Evolutionary conservation across 768 basidiomycete genomes (phyloP), one percentile per base, ranked within the genome.

Genomic region (Lentinula sp.): DNA sequence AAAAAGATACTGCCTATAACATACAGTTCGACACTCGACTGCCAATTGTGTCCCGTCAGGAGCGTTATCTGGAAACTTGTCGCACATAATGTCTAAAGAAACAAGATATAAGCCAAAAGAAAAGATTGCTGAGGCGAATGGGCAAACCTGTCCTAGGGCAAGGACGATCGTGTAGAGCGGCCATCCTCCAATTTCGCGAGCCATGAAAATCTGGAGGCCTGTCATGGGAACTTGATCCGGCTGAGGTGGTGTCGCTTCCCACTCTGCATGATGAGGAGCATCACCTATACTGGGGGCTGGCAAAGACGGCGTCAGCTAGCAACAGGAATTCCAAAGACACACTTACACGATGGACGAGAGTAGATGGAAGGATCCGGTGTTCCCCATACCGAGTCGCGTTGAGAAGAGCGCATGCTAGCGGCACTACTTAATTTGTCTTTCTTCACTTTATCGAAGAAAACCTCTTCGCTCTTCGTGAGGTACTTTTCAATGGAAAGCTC

Each of bases 31-130:
- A 91, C 63, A 66, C 89, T 79, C 63, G 86, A 81, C 70, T 92
- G 85, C 75, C 86, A 92, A 65, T 93, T 94, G 67, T 89, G 85
- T 57, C 95, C 95, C n/a, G 91, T 89, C 21, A 96, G 79, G 40
- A 97, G 75, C n/a, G 94, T 95, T 68, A 96, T 90, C 75, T 97
- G 95, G 84, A 96, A 97, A 69, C 94, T 95, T 37, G 92, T 93
- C 3, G 93, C 93, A 61, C 88, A 86, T 65, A 94, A 74, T 88
- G 94, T 93, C 84, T 89, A 65, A 7, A 52, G 40, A 35, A 37
- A 28, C 10, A 46, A 28, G 45, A 21, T 59, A 39, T 13, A 23
- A 7, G 28, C 6, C 13, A 10, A 8, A 28, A 9, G 15, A 23
- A 60, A 64, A 55, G 32, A 35, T 21, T 42, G 11, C 13, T 13